Base-by-base conservation (phyloP, 2,329 filamentous ascomycete species). In the Phyllosticta citriasiana region DNA sequence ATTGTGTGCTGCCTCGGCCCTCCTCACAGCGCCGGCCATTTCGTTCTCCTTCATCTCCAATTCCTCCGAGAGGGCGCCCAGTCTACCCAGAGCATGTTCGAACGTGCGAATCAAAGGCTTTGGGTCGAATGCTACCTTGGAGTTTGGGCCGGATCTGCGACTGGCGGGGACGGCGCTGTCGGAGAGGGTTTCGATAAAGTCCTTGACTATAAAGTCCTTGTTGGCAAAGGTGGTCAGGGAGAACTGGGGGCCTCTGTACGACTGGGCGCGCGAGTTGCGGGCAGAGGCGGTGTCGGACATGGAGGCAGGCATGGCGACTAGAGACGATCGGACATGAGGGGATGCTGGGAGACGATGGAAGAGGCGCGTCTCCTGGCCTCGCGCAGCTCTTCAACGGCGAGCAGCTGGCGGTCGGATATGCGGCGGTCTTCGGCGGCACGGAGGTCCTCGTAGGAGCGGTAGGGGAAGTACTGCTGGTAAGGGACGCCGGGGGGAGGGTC, bases 61-160 rank as follows among this genome's bases (percentile, higher is more conserved):
- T 70, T 97, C 91, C 61, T 94, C 91, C 4, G 86, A 88, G 14
- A 93, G 81, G 25, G 80, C 78, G 55, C 84, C 86, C 55, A 93
- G 80, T 63, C 88, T 86, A 50, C 84, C 83, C 22, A 91, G 75
- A 26, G 85, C 85, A 72, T 84, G 79, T 72, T 99, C 94, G 73
- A 99, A 99, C 1, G 91, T 92, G 63, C 94, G 87, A 69, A 99
- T 99, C 67, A 99, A 80, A 33, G 94, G 95, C 76, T 99, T 99
- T 0, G 94, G 91, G 70, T 99, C 94, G 77, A 99, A 99, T 4
- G 80, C 71, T 79, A 80, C 64, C 64, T 72, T 65, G 64, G 70
- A 68, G 64, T 63, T 66, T 30, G 74, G 67, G 7, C 84, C 86
- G 14, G 92, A 97, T 63, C 89, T 88, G 59, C 94, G 89, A 70